phyloP scores from a whole-genome alignment of 2,329 filamentous ascomycete species.

The Claviceps monticola region DNA sequence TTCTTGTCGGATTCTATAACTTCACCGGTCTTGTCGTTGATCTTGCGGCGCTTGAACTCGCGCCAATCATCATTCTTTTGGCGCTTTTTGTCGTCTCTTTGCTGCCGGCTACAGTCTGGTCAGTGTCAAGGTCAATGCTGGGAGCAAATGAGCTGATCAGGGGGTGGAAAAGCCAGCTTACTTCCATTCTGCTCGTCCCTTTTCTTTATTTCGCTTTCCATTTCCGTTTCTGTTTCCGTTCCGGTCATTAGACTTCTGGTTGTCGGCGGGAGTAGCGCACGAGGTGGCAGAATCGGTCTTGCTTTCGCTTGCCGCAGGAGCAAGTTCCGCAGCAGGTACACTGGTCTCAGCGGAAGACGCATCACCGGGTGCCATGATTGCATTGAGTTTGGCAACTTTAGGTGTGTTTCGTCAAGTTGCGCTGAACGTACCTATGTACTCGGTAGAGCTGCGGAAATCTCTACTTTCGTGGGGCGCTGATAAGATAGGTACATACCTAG shows the following conservation, averaged over 20 bases:
- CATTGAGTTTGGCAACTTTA: conserved; percentile 13
- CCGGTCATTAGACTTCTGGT: conserved; percentile 5
- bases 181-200: conserved; percentile 14
- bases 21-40: conserved; percentile 20
- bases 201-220: conserved; percentile 12
- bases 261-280: background rate
- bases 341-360: conserved; percentile 16
- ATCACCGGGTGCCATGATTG: conserved; percentile 19
- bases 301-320: conserved; percentile 5
- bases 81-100: conserved; percentile 22
- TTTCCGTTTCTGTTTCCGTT: background rate
- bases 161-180: background rate
- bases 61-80: conserved; percentile 25
- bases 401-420: background rate
- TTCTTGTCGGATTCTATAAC: conserved; percentile 16
- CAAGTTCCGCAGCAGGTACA: conserved; percentile 7
- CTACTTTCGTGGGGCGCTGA: conserved; percentile 1
- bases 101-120: conserved; percentile 21
- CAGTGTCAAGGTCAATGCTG: conserved; percentile 12
- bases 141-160: background rate
- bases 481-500: background rate
- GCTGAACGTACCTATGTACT: background rate
- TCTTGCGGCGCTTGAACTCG: conserved; percentile 28
- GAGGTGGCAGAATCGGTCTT: background rate
- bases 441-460: background rate